phyloP scores from a whole-genome alignment of 176 grass and related monocot species.

The Sorghum bicolor region DNA sequence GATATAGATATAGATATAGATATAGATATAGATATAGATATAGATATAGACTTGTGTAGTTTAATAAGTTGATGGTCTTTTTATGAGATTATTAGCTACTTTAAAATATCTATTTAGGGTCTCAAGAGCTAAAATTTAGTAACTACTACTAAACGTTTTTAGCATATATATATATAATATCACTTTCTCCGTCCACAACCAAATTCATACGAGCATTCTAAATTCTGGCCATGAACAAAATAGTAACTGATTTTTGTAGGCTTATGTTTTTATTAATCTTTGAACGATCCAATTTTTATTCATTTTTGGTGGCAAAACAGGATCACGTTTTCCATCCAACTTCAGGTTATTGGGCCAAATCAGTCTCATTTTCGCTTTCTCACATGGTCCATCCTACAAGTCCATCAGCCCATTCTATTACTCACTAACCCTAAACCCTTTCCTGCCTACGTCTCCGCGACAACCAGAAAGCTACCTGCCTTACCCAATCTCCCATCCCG shows the following conservation, averaged over 20 bases:
- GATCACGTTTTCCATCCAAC: background rate
- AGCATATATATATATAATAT: too few relatives aligned
- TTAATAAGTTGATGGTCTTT: too few relatives aligned
- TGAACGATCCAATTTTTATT: too few relatives aligned
- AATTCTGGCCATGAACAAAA: background rate
- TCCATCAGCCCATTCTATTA: background rate
- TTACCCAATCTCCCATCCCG: background rate
- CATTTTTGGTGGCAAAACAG: background rate
- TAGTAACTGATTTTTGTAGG: background rate
- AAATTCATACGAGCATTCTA: background rate
- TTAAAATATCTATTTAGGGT: too few relatives aligned
- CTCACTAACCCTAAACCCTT: conserved; percentile 55
- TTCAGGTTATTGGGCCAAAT: background rate
- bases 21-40: too few relatives aligned
- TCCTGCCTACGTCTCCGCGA: background rate
- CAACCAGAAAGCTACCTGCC: conserved; percentile 42
- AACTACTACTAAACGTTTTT: too few relatives aligned
- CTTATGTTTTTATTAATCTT: too few relatives aligned
- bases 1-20: too few relatives aligned
- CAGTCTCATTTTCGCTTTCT: background rate
- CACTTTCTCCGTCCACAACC: too few relatives aligned
- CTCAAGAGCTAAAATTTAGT: too few relatives aligned
- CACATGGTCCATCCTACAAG: background rate
- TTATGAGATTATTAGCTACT: too few relatives aligned
- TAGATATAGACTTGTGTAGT: too few relatives aligned